Base-by-base conservation (phyloP, 1,139 yeast species). In the Kodamaea anthophila region DNA sequence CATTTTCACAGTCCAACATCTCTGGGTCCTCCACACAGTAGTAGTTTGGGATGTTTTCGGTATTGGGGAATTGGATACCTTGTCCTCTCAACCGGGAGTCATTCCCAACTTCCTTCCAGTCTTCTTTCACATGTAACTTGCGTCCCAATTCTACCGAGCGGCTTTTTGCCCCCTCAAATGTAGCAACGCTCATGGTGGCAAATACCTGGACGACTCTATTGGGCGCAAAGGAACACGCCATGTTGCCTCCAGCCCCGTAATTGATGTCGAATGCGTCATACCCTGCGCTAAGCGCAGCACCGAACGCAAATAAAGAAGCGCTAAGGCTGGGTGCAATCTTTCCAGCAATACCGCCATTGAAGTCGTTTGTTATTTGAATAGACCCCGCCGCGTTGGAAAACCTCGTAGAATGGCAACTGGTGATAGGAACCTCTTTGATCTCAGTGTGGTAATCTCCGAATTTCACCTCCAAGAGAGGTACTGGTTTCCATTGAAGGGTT, bases 131-230 rank as follows among this genome's bases (percentile, higher is more conserved):
- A 8, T 12, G 12, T 15, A 24, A 9, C 5, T 9, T 11, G 7
- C 15, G 14, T 5, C 30, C 30, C 12, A 28, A 13, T 6, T 15
- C 9, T 4, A 23, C 20, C 3, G 13, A 23, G 4, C 30, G 15
- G 11, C 15, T 40, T 21, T 36, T 33, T 2, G 55, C 53, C 6
- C 31, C 10, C 1, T 51, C 46, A 30, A 39, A 51, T 9, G 22
- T 24, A n/a, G 22, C 32, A 21, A 37, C 41, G 4, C 26, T 30
- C 13, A 40, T 28, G 3, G 45, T 30, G 3, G 42, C 42, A 26
- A 49, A 40, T 6, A 51, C 43, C 29, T 49, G 54, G 9, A 42
- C 45, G 15, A 31, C 38, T 20, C 36, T 35, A 4, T 47, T 49
- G 3, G 50, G 42, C 5, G 29, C 32, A 2, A 43, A 35, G 13